Base-by-base conservation (phyloP, 257 asterid genomes). In the Ehretia macrophylla region DNA sequence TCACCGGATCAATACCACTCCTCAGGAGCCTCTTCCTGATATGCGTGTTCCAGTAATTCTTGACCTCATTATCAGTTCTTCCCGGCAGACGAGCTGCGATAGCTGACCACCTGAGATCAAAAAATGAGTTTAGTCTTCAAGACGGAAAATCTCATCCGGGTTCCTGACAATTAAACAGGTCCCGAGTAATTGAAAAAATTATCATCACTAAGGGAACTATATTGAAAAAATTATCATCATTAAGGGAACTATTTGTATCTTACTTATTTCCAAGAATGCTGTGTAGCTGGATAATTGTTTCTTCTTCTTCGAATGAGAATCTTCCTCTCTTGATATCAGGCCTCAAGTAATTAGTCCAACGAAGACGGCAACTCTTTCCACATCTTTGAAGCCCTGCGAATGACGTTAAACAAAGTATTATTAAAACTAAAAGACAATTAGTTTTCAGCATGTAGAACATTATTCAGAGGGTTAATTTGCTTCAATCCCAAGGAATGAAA, bases 251-350 rank as follows among this genome's bases (percentile, higher is more conserved):
- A 1, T 42, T 42, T 1, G 11, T 42, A 42, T 42, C 84, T 76
- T 81, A 88, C 96, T 88, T 88, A 83, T 88, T 88, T 63, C 96
- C 96, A 59, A 85, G 89, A 72, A 83, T 78, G 54, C 96, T 81
- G 11, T 85, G 96, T 22, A 88, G 88, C 69, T 88, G 95, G 27
- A 88, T 83, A 6, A 88, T 85, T 20, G 89, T 56, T 72, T 88
- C 96, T 64, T 88, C 96, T 65, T 88, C 96, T 58, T 88, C 96
- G 67, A 85, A 88, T 0, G 96, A 85, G 64, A 88, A 88, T 54
- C 95, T 65, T 61, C 96, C 96, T 67, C 96, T 72, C 77, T 85
- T 87, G 68, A 87, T 87, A 72, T 87, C 96, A 11, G 96, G 96
- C 74, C 96, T 83, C 14, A 87, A 50, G 23, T 87, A 85, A 69